Conservation (phyloP, 225 moss, liverwort and hornwort species). For the Marchantia paleacea region DNA sequence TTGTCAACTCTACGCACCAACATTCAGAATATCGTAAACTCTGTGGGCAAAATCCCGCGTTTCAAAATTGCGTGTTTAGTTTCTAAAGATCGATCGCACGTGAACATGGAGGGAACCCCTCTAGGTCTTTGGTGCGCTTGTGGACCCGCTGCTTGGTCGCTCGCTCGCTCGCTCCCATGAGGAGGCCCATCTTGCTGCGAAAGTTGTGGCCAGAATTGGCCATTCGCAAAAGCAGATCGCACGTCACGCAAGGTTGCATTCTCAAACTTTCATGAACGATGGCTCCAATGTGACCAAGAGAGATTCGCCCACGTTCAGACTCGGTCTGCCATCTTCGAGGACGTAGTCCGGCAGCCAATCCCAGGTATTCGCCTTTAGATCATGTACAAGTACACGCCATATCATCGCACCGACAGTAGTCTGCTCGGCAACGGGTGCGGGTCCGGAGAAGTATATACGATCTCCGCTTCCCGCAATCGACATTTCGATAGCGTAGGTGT, state of each 20-base stretch:
- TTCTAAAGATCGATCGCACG: neutral
- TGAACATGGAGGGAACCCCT: neutral
- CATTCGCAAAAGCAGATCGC: neutral
- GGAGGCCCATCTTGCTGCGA: neutral
- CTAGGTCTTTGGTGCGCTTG: neutral
- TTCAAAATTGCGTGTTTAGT: constrained; percentile 13
- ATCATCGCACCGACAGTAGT: constrained; percentile 10
- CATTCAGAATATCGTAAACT: constrained; percentile 1
- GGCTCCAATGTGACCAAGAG: constrained; percentile 17
- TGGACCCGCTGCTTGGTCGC: neutral
- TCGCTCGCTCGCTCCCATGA: no score
- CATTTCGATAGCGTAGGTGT: constrained; percentile 23
- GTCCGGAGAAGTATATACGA: constrained; percentile 19
- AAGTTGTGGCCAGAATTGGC: neutral
- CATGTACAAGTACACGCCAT: constrained; percentile 21
- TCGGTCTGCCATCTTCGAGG: constrained; percentile 19
- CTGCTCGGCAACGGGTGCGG: constrained; percentile 18
- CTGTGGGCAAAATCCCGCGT: neutral
- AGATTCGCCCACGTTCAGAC: constrained; percentile 16
- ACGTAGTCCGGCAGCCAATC: constrained; percentile 19
- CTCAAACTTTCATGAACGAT: constrained; percentile 19
- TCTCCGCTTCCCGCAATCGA: constrained; percentile 18
- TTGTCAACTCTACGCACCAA: constrained; percentile 8
- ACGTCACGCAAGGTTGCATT: neutral
- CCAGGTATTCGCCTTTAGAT: constrained; percentile 16